Conservation (phyloP, 352 stramenopile species). For the Pythium dissimile region DNA sequence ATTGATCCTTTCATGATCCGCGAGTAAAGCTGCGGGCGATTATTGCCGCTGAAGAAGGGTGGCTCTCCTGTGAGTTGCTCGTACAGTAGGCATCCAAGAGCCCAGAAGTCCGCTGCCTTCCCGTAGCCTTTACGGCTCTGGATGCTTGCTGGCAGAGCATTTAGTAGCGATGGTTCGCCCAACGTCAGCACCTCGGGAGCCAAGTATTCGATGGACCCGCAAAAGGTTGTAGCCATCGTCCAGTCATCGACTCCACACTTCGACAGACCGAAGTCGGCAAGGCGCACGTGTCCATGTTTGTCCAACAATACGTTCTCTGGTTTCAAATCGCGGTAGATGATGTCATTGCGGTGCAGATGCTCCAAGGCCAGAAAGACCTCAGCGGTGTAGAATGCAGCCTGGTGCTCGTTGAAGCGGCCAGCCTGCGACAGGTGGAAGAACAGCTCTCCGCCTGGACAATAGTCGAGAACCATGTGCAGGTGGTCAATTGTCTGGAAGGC, state of each 20-base stretch:
- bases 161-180: slow-evolving; percentile 26
- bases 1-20: slow-evolving; percentile 50
- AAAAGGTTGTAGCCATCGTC: slow-evolving; percentile 74
- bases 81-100: slow-evolving; percentile 81
- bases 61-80: slow-evolving; percentile 88
- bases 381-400: slow-evolving; percentile 84
- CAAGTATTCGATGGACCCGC: slow-evolving; percentile 87
- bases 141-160: background rate
- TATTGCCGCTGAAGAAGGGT: slow-evolving; percentile 79
- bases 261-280: slow-evolving; percentile 90
- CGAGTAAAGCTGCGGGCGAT: slow-evolving; percentile 51
- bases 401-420: slow-evolving; percentile 70
- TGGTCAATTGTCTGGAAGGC: slow-evolving; percentile 87
- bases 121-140: slow-evolving; percentile 57
- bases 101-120: slow-evolving; percentile 89
- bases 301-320: slow-evolving; percentile 91
- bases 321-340: slow-evolving; percentile 90
- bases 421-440: slow-evolving; percentile 85
- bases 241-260: slow-evolving; percentile 68
- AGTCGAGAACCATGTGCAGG: slow-evolving; percentile 70
- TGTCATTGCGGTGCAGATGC: slow-evolving; percentile 62
- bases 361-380: slow-evolving; percentile 85
- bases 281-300: slow-evolving; percentile 76
- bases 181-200: slow-evolving; percentile 72
- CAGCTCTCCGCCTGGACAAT: slow-evolving; percentile 70